These are phyloP conservation scores for Yarrowia keelungensis DNA, from an alignment of 805 yeast species.

Conservation along the genomic window DNA sequence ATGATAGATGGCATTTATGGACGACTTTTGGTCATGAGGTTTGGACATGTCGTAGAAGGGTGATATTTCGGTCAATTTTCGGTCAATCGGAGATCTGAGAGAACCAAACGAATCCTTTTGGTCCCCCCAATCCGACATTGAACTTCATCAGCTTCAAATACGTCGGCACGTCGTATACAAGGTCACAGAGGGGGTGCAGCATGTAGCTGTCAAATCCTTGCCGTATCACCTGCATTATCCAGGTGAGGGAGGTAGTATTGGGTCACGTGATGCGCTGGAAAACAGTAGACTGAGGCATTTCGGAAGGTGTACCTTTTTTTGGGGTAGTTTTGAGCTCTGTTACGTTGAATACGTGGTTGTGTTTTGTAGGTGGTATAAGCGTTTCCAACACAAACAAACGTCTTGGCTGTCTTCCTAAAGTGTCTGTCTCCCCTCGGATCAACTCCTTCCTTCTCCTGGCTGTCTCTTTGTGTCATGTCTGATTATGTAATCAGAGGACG, in stretches of 20 bases:
- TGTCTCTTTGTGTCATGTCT: too few relatives aligned
- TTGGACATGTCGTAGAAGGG: too few relatives aligned
- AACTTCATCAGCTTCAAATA: not conserved
- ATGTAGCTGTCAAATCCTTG: constrained; percentile 9
- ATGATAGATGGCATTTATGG: too few relatives aligned
- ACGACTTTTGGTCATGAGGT: too few relatives aligned
- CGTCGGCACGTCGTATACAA: not conserved
- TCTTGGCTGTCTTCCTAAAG: not conserved
- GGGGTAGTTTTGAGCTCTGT: too few relatives aligned
- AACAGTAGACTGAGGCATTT: not conserved
- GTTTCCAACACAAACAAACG: not conserved
- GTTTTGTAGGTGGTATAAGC: too few relatives aligned
- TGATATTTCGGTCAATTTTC: not conserved
- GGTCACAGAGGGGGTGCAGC: constrained; percentile 3
- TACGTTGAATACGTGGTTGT: too few relatives aligned
- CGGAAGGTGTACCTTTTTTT: not conserved
- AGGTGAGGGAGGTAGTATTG: not conserved
- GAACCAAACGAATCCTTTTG: not conserved
- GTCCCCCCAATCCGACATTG: not conserved
- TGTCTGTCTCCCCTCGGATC: too few relatives aligned
- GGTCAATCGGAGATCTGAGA: not conserved
- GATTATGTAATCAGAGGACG: too few relatives aligned
- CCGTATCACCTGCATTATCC: constrained; percentile 4
- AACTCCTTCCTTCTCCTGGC: too few relatives aligned
- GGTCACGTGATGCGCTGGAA: not conserved